Evolutionary conservation across 768 basidiomycete genomes (phyloP), one percentile per base, ranked within the genome.

Genomic region (Nevesoporus exiguus): DNA sequence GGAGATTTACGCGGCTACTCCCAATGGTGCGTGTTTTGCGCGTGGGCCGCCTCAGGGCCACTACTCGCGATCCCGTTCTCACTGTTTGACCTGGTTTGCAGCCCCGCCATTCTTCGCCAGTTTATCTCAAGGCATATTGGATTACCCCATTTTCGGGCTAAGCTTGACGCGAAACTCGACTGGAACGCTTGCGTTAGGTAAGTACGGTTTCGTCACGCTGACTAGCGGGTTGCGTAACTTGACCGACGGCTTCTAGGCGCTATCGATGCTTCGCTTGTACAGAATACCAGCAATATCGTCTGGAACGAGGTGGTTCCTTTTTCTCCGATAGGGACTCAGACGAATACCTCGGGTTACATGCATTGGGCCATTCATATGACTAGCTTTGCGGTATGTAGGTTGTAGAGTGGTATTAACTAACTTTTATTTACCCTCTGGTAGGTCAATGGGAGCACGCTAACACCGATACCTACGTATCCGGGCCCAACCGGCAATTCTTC

Each of bases 291-390:
- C 52, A 61, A 76, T 17, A 84, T 92, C 27, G 77, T 75, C 46
- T 92, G 90, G 90, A 86, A 85, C 57, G 78, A 81, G 39, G 86
- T 92, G 2, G 80, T 84, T 15, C 79, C 89, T 13, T 92, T 92
- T 62, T 74, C 83, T 19, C 90, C 90, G 5, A 73, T 87, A 52
- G 77, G 74, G 7, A 66, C 73, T 5, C 79, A 81, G 58, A 79
- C 72, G 56, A 85, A 82, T 56, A 66, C 75, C 14, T 84, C 89
- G 4, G 85, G 84, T 58, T 91, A 91, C 59, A 72, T 92, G 42
- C 83, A 85, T 55, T 92, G 90, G 90, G 80, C 80, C 0, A 82
- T 90, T 55, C 80, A 80, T 3, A 64, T 91, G 39, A 69, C 77
- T 2, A 70, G 70, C 22, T 75, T 90, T 43, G 72, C 77, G 40